Evolutionary conservation across 176 grass and related monocot species (phyloP).

Genomic region (Juncus inflexus): DNA sequence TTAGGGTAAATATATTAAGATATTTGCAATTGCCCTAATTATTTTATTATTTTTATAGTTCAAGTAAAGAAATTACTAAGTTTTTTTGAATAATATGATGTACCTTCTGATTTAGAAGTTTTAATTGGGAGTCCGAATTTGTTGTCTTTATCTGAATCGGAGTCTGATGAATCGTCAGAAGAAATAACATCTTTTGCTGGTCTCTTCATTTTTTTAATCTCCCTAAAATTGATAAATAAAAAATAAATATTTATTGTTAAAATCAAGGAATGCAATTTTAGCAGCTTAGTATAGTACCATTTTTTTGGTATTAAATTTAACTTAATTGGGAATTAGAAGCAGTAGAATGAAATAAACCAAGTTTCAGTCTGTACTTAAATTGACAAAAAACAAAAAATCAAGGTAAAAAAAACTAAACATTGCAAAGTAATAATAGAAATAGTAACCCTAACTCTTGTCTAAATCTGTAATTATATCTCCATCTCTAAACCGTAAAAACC

Average conservation of each 20-base stretch:
- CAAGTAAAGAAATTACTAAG: constrained; percentile 12
- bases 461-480: too few species aligned
- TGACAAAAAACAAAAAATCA: background rate
- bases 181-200: constrained; percentile 36
- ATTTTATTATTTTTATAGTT: background rate
- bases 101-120: constrained; percentile 29
- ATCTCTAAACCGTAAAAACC: too few species aligned
- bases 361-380: background rate
- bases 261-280: background rate
- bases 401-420: background rate
- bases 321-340: too few species aligned
- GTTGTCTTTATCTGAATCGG: constrained; percentile 46
- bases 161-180: constrained; percentile 48
- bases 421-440: too few species aligned
- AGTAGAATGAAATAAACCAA: too few species aligned
- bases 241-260: background rate
- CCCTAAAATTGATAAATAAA: background rate
- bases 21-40: too few species aligned
- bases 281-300: too few species aligned
- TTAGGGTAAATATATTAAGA: too few species aligned
- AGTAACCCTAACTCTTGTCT: too few species aligned
- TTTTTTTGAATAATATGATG: constrained; percentile 16
- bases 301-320: too few species aligned
- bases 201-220: constrained; percentile 59
- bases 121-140: constrained; percentile 36